Evolutionary conservation across 306 rosid genomes (phyloP).

Genomic region (Sophora flavescens): DNA sequence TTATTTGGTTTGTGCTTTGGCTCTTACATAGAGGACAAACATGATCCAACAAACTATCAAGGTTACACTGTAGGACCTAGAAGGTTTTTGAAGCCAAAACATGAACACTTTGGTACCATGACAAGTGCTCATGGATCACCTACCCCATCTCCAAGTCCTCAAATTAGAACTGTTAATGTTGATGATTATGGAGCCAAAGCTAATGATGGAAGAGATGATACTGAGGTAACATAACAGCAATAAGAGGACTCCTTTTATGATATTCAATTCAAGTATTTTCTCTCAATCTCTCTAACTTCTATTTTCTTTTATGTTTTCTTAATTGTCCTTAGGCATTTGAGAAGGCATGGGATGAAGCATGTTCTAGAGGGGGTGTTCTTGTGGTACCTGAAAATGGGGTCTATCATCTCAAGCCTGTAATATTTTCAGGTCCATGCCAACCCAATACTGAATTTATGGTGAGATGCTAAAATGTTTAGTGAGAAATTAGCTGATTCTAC

Average conservation of each 20-base stretch:
- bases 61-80: background rate
- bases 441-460: slow-evolving; percentile 61
- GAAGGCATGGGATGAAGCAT: slow-evolving; percentile 72
- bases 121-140: slow-evolving; percentile 12
- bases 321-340: slow-evolving; percentile 59
- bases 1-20: slow-evolving; percentile 51
- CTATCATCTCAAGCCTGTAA: slow-evolving; percentile 69
- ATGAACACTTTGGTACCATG: slow-evolving; percentile 35
- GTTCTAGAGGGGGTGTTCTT: slow-evolving; percentile 55
- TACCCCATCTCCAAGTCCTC: background rate
- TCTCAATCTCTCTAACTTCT: background rate
- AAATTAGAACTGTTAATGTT: slow-evolving; percentile 49
- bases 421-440: slow-evolving; percentile 79
- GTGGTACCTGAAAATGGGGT: slow-evolving; percentile 57
- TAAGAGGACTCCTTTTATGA: background rate
- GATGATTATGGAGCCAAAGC: slow-evolving; percentile 68
- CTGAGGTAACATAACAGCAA: slow-evolving; percentile 52
- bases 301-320: background rate
- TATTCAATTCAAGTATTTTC: background rate
- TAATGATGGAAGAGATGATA: slow-evolving; percentile 59
- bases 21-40: slow-evolving; percentile 34
- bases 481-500: slow-evolving; percentile 16
- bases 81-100: slow-evolving; percentile 22
- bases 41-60: background rate
- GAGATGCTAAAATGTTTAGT: slow-evolving; percentile 25